Conservation (phyloP, 495 filamentous ascomycete genomes). For the Penicillium manginii region DNA sequence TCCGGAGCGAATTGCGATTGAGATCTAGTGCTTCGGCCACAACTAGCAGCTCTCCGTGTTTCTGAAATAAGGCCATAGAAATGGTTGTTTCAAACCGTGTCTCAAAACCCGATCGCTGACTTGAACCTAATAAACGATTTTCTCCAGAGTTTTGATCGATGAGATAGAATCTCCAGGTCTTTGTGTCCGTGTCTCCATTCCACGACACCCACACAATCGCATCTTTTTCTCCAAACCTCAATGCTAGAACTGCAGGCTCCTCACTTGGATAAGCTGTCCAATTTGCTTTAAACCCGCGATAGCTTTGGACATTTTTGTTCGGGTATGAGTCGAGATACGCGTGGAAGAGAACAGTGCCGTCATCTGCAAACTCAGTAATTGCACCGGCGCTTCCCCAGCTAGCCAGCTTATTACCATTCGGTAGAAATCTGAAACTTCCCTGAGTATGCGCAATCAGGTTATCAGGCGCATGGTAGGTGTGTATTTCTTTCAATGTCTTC, state of each 20-base stretch:
- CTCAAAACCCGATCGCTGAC: not conserved
- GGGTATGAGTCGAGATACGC: slow-evolving; percentile 23
- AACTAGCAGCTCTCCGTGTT: not conserved
- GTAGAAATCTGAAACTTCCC: slow-evolving; percentile 56
- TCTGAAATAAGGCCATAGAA: not conserved
- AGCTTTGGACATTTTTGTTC: slow-evolving; percentile 21
- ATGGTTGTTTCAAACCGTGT: not conserved
- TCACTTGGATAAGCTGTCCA: slow-evolving; percentile 30
- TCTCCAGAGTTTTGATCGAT: not conserved
- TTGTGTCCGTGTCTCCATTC: slow-evolving; percentile 45
- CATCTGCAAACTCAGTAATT: slow-evolving; percentile 49
- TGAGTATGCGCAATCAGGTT: slow-evolving; percentile 50
- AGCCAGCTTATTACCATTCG: slow-evolving; percentile 51
- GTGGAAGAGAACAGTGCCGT: slow-evolving; percentile 44
- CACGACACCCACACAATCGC: slow-evolving; percentile 35
- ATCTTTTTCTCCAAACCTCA: slow-evolving; percentile 9
- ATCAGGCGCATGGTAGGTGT: slow-evolving; percentile 39
- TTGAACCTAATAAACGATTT: not conserved
- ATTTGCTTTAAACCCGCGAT: slow-evolving; percentile 26
- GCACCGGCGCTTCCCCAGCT: slow-evolving; percentile 56
- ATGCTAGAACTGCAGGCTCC: slow-evolving; percentile 29
- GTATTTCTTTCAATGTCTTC: slow-evolving; percentile 36
- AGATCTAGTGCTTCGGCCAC: slow-evolving; percentile 1
- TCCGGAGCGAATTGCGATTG: not conserved
- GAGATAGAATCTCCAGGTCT: slow-evolving; percentile 33